phyloP scores from a whole-genome alignment of 2,329 filamentous ascomycete genomes.

The Talaromyces rugulosus region DNA sequence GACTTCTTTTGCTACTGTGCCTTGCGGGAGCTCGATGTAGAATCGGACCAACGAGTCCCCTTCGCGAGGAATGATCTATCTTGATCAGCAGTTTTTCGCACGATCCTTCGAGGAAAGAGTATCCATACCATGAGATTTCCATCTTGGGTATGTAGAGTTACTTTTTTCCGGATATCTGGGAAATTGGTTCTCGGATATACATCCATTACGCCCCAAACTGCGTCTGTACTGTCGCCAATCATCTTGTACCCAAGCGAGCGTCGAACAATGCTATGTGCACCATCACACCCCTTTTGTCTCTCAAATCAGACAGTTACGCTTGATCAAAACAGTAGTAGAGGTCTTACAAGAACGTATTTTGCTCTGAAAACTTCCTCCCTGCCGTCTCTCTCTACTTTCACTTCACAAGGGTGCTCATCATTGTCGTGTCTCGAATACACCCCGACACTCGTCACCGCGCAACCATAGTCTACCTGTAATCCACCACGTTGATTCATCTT shows the following conservation, averaged over 20 bases:
- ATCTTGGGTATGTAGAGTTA: conserved; percentile 42
- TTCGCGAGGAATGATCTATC: conserved; percentile 49
- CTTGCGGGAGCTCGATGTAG: conserved; percentile 59
- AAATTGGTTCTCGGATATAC: conserved; percentile 48
- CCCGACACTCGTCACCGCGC: conserved; percentile 32
- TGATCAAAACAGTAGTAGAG: neutral
- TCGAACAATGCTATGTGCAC: conserved; percentile 63
- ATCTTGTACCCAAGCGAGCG: conserved; percentile 54
- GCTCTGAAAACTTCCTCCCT: conserved; percentile 36
- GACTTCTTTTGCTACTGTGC: conserved; percentile 50
- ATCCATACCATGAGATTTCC: conserved; percentile 59
- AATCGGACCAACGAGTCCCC: conserved; percentile 57
- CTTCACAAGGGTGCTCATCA: conserved; percentile 42
- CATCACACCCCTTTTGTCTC: conserved; percentile 50
- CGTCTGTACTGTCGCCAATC: conserved; percentile 50
- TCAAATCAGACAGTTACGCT: neutral
- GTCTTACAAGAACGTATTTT: conserved; percentile 50
- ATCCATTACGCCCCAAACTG: conserved; percentile 46
- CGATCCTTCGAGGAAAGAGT: conserved; percentile 52
- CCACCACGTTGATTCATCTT: conserved; percentile 43
- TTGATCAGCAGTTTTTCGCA: neutral
- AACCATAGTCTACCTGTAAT: conserved; percentile 53
- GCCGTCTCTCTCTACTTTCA: conserved; percentile 38
- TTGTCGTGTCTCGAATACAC: conserved; percentile 28
- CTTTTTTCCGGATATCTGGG: conserved; percentile 50